These are phyloP conservation scores for Rutstroemia sydowiana DNA, from an alignment of 2,329 filamentous ascomycete species.

Conservation along the genomic window DNA sequence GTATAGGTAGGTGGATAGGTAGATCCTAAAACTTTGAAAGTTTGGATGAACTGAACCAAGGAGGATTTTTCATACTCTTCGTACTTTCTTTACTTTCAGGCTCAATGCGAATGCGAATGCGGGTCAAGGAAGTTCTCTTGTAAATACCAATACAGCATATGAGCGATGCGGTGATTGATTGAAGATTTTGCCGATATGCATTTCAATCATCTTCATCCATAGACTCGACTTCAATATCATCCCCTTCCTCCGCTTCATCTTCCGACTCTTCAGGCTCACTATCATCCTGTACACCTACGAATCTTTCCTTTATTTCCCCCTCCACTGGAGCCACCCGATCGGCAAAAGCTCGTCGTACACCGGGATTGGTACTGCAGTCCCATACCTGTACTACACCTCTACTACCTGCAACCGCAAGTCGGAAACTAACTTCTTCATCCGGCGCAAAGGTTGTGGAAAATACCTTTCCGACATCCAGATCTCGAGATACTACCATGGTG, in stretches of 20 bases:
- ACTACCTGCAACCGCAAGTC: constrained; percentile 87
- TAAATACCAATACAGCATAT: neutral
- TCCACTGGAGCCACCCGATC: constrained; percentile 55
- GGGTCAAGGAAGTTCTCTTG: too few relatives aligned
- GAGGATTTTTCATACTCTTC: too few relatives aligned
- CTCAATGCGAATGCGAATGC: too few relatives aligned
- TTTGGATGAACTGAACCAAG: neutral
- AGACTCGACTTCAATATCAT: constrained; percentile 41
- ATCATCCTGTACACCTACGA: constrained; percentile 65
- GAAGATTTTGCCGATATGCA: neutral
- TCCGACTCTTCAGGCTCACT: constrained; percentile 46
- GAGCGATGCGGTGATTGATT: neutral
- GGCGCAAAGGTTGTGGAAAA: constrained; percentile 89
- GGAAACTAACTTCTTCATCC: constrained; percentile 83
- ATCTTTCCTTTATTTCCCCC: constrained; percentile 63
- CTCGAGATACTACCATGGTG: constrained; percentile 82
- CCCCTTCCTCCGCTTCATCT: constrained; percentile 49
- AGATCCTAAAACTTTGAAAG: neutral
- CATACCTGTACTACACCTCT: constrained; percentile 89
- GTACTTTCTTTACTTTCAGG: too few relatives aligned
- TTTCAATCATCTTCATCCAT: constrained; percentile 48
- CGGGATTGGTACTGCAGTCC: constrained; percentile 71
- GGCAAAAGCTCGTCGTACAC: constrained; percentile 79
- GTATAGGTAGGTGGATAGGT: neutral
- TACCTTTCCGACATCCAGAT: constrained; percentile 89